phyloP scores from a whole-genome alignment of 495 filamentous ascomycete species.

The Pyrenula aspistea region DNA sequence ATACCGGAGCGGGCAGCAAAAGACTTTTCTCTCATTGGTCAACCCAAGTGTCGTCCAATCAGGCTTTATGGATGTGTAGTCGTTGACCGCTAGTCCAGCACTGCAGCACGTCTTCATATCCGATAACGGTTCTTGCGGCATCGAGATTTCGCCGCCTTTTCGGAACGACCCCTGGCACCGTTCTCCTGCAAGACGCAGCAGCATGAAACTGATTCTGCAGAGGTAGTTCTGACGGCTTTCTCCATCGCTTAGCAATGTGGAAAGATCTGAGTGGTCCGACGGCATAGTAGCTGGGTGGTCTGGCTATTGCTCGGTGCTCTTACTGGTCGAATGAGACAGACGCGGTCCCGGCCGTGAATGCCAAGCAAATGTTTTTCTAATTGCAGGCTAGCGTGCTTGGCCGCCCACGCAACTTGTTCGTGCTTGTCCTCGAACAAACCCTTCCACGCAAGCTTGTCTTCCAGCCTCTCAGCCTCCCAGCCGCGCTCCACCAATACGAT shows the following conservation, averaged over 20 bases:
- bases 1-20: neutral
- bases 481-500: neutral
- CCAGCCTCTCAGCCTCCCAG: neutral
- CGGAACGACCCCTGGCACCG: neutral
- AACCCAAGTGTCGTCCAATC: neutral
- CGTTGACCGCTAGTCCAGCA: no score
- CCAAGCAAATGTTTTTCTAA: no score
- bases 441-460: no score
- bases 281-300: neutral
- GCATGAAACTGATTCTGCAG: neutral
- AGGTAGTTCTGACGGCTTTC: neutral
- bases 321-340: no score
- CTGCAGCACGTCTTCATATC: no score
- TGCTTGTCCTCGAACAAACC: no score
- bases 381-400: no score
- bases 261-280: neutral
- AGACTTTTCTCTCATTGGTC: neutral
- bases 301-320: no score
- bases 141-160: neutral
- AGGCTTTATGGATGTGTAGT: neutral
- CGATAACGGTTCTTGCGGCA: neutral
- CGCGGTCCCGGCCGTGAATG: no score
- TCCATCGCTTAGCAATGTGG: neutral
- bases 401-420: no score
- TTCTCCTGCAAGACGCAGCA: neutral